Evolutionary conservation across 2,329 filamentous ascomycete species (phyloP), one percentile per base, ranked within the genome.

Genomic region (Emericellopsis atlantica): DNA sequence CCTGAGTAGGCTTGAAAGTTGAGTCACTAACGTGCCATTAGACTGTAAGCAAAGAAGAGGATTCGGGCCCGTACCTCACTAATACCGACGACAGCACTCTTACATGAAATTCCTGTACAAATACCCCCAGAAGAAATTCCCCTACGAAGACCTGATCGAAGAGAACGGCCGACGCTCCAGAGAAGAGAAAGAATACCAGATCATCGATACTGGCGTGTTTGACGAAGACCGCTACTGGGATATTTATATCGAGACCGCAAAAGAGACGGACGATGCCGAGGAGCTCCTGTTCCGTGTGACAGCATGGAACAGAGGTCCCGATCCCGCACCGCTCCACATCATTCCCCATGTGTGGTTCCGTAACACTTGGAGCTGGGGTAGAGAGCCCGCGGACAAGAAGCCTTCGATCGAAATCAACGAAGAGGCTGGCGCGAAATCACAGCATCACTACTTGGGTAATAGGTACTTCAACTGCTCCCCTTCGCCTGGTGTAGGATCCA

Each of bases 31-130:
- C 31, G n/a, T 31, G 16, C 18, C 18, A 5, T 16, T 23, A 41
- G 34, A 36, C 40, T 6, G 33, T 37, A 26, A 41, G 40, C 32
- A 15, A 12, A 8, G 24, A 8, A 24, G 5, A 9, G 29, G 22
- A 24, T 3, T 12, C 18, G 21, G 24, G 11, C 10, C 32, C 18
- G 11, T 18, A 16, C 6, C 7, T 9, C 5, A 40, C 38, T 21
- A 23, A 16, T n/a, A 11, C 21, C n/a, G 18, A 5, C n/a, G 4
- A 24, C 58, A 89, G 84, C 89, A 95, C 63, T 94, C 90, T 23
- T 96, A 96, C 69, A 96, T 96, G 90, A 96, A 96, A 62, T 93
- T 81, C 56, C 80, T 96, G 50, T 96, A 96, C 75, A 96, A 96
- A 63, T 93, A 95, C 53, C 92, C 92, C 1, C 90, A 96, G 63